Evolutionary conservation across 257 asterid species (phyloP), one percentile per base, ranked within the genome.

Genomic region (Nicotiana knightiana): DNA sequence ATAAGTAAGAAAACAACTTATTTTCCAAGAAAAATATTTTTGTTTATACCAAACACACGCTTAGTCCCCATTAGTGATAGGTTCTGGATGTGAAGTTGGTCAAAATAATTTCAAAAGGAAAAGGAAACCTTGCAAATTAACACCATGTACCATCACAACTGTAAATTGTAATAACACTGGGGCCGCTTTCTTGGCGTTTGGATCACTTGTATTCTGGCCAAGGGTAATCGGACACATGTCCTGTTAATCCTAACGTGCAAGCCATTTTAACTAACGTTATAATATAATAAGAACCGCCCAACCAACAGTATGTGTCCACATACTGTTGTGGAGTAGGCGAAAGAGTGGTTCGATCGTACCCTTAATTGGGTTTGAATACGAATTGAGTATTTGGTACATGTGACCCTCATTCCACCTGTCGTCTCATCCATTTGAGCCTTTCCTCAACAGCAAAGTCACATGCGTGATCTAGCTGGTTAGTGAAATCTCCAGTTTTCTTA

Each of bases 401-500:
- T 80, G 78, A 65, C 75, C 81, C 13, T 53, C 83, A 48, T 66
- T 75, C 86, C 86, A 82, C 89, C 83, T 82, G 86, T 82, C 67
- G 84, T 82, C 67, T 81, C 66, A 46, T 18, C 80, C 3, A 3
- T n/a, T 9, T 10, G 35, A 10, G 4, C 48, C 62, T 81, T 63
- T 17, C 66, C 51, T 37, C 55, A 4, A 63, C 30, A 48, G 73
- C 85, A 81, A 32, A 62, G 68, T 83, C 82, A 77, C 85, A 83
- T 86, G 86, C 55, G n/a, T 54, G 8, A 54, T 18, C 70, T 67
- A 43, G 85, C 84, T 78, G 82, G 71, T 70, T 61, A 55, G 3
- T 5, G 46, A 64, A 75, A 37, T 17, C 6, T 12, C 9, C 59
- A 10, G 46, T 70, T 37, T 37, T 59, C 77, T 83, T 81, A 64